Percentiles rank a stretch among this genome's conserved stretches.
phyloP scores from a whole-genome alignment of 2,329 filamentous ascomycete species.

The Chrysoporthe cubensis region DNA sequence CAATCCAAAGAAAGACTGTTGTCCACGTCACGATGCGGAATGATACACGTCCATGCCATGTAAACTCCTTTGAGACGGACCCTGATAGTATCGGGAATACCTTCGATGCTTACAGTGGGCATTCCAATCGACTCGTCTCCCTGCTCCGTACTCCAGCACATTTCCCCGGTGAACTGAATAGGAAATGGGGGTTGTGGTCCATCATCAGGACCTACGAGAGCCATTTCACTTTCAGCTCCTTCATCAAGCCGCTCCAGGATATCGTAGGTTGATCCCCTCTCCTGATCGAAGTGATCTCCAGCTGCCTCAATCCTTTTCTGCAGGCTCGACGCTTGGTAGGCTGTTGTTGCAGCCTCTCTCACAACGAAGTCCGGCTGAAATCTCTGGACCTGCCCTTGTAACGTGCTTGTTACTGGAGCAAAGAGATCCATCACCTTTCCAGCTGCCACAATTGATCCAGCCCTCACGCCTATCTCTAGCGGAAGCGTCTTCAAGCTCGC shows the following conservation, averaged over 20 bases:
- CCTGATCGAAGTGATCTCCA: constrained; percentile 43
- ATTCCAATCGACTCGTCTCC: constrained; percentile 47
- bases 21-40: constrained; percentile 38
- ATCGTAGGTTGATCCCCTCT: constrained; percentile 42
- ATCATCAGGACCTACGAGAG: constrained; percentile 50
- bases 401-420: constrained; percentile 46
- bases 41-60: constrained; percentile 63
- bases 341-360: constrained; percentile 47
- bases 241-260: constrained; percentile 31
- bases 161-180: constrained; percentile 53
- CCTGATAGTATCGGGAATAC: constrained; percentile 56
- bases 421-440: constrained; percentile 49
- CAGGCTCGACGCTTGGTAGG: constrained; percentile 41
- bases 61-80: constrained; percentile 64
- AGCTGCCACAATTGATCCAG: constrained; percentile 54
- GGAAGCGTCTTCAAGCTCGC: constrained; percentile 68
- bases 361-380: constrained; percentile 41
- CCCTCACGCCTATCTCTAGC: constrained; percentile 65
- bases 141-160: constrained; percentile 49
- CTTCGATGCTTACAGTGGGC: constrained; percentile 58
- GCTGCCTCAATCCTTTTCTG: constrained; percentile 38
- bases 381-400: constrained; percentile 47
- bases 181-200: constrained; percentile 60
- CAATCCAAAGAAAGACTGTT: constrained; percentile 50
- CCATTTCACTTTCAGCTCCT: constrained; percentile 35